Conservation (phyloP, 768 basidiomycete species). For the Russula brevipes region DNA sequence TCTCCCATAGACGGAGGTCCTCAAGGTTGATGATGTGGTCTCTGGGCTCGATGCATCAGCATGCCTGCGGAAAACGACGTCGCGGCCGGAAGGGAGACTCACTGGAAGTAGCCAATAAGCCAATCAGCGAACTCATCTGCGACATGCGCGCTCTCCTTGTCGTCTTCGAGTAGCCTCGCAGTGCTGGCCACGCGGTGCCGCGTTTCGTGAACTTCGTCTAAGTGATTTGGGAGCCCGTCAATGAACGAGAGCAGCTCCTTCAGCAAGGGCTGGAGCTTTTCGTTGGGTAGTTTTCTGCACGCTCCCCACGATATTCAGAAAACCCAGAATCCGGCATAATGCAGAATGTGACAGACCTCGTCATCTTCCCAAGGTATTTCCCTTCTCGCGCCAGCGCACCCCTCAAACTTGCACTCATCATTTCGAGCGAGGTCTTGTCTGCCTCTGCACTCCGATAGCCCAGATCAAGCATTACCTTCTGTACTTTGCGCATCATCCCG, state of each 20-base stretch:
- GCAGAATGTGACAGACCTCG: constrained; percentile 39
- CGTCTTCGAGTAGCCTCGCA: neutral
- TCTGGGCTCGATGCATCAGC: constrained; percentile 31
- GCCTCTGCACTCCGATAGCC: constrained; percentile 37
- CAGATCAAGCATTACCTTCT: constrained; percentile 39
- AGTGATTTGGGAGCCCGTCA: constrained; percentile 25
- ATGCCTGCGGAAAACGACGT: neutral
- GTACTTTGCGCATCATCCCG: constrained; percentile 41
- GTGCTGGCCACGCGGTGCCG: neutral
- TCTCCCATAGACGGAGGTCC: constrained; percentile 52
- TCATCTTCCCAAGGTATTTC: constrained; percentile 42
- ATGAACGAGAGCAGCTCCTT: constrained; percentile 40
- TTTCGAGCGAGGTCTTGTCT: constrained; percentile 29
- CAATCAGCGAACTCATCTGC: constrained; percentile 41
- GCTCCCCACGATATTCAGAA: neutral
- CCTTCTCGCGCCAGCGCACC: constrained; percentile 42
- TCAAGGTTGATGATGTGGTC: constrained; percentile 44
- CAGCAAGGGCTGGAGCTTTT: constrained; percentile 38
- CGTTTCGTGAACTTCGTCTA: neutral
- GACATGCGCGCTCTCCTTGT: constrained; percentile 2
- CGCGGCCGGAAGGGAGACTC: constrained; percentile 8
- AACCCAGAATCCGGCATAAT: neutral
- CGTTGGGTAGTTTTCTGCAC: constrained; percentile 40
- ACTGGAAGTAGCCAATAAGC: constrained; percentile 34
- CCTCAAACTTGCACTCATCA: constrained; percentile 44